These are phyloP conservation scores for Medakamo hakoo DNA, from an alignment of 139 green algal species.

Conservation along the genomic window DNA sequence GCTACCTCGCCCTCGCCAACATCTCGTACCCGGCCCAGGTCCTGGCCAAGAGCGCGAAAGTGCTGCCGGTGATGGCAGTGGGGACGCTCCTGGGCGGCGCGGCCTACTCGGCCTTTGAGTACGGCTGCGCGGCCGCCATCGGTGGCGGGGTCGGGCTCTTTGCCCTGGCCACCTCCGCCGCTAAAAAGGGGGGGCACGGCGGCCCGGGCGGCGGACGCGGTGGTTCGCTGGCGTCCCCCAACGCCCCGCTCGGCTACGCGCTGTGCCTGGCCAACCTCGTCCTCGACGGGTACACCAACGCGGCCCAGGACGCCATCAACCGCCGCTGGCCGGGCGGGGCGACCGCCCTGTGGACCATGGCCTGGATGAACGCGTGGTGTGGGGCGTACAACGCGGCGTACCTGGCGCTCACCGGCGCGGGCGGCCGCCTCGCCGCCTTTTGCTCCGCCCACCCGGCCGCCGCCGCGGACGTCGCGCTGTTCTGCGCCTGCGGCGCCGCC, in stretches of 20 bases:
- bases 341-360: constrained; percentile 81
- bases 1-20: constrained; percentile 82
- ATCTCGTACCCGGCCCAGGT: constrained; percentile 89
- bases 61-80: constrained; percentile 93
- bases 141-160: constrained; percentile 66
- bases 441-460: constrained; percentile 47
- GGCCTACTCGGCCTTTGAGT: constrained; percentile 70
- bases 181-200: too few species aligned
- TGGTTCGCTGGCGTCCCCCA: constrained; percentile 68
- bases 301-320: constrained; percentile 73
- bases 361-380: constrained; percentile 95
- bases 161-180: constrained; percentile 42
- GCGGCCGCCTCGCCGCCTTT: constrained; percentile 46
- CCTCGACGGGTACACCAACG: constrained; percentile 94
- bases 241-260: constrained; percentile 74
- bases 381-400: constrained; percentile 54
- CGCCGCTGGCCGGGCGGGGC: constrained; percentile 42
- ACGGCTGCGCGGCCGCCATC: constrained; percentile 69
- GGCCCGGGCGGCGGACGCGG: too few species aligned
- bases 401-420: constrained; percentile 29
- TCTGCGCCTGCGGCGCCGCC: constrained; percentile 83
- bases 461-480: constrained; percentile 55
- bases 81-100: constrained; percentile 69
- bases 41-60: constrained; percentile 93
- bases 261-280: constrained; percentile 82